Evolutionary conservation across 2,329 filamentous ascomycete species (phyloP).

Genomic region (Cadophora malorum): DNA sequence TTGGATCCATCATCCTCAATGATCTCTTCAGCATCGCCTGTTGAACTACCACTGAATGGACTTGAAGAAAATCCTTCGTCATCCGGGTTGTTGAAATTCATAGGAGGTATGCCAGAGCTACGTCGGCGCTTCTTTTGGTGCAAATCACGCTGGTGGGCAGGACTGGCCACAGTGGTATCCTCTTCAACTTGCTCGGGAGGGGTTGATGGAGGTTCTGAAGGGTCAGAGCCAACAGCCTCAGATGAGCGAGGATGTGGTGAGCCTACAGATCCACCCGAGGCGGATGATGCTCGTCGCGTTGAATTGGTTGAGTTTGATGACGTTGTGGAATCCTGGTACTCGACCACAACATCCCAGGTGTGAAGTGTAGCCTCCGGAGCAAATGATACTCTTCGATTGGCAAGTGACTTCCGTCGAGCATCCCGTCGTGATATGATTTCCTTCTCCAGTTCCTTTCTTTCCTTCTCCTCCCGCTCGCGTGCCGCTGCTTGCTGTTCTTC

Average conservation of each 20-base stretch:
- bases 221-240: conserved; percentile 50
- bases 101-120: conserved; percentile 70
- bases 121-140: conserved; percentile 67
- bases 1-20: conserved; percentile 59
- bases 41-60: conserved; percentile 70
- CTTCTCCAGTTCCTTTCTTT: conserved; percentile 63
- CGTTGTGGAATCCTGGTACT: conserved; percentile 87
- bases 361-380: conserved; percentile 96
- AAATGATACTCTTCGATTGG: conserved; percentile 93
- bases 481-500: conserved; percentile 74
- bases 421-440: conserved; percentile 76
- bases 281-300: conserved; percentile 73
- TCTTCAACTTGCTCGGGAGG: conserved; percentile 68
- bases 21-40: conserved; percentile 51
- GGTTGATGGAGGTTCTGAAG: conserved; percentile 65
- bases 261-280: conserved; percentile 35
- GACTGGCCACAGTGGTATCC: conserved; percentile 61
- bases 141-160: conserved; percentile 68
- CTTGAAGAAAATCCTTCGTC: conserved; percentile 77
- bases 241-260: conserved; percentile 38
- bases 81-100: conserved; percentile 69
- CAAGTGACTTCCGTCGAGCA: conserved; percentile 88
- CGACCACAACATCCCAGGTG: conserved; percentile 88
- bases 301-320: conserved; percentile 76
- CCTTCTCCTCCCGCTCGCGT: conserved; percentile 72